Base-by-base conservation (phyloP, 2,329 filamentous ascomycete genomes). In the Phyllachora maydis region DNA sequence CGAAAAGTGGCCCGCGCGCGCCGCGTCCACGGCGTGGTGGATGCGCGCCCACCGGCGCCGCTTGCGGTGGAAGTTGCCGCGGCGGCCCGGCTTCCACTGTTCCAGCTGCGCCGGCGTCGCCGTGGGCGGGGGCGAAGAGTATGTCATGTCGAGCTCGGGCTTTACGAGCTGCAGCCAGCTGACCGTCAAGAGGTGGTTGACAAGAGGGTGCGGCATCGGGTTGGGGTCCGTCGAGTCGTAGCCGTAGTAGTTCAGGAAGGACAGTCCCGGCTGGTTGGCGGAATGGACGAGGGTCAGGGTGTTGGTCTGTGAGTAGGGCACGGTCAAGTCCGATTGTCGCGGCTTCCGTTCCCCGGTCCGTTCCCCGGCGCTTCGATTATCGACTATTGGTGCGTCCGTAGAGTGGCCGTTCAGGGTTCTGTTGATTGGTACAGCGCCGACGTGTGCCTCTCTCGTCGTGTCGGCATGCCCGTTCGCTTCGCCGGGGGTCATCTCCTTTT, bases 131-230 rank as follows among this genome's bases (percentile, higher is more conserved):
- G 81, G 74, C 14, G 64, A 59, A 16, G 55, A 48, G 47, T 91
- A 92, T 4, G 74, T 66, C 1, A 64, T 59, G 44, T 95, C 88
- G 15, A 67, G 54, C 17, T 65, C 51, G 0, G 88, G 88, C 13
- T 75, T 61, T 10, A 93, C 52, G 4, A 98, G 65, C 47, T 95
- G 85, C 3, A 98, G 64, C 83, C 85, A 98, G 14, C 79, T 85
- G 15, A 95, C 56, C 4, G 74, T 67, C 37, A 85, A 73, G 24
- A 98, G 65, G 41, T 88, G 73, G 10, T 65, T 72, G 45, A 74
- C 64, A 8, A 98, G 65, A 1, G 88, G 85, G 41, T 95, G 88
- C 13, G 67, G 55, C 9, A 62, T 55, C 25, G 56, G 62, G 32
- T 59, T 61, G 20, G 71, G 67, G 30, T 66, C 67, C 28, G 64